Evolutionary conservation across 2,329 filamentous ascomycete genomes (phyloP).

Genomic region (Aspergillus pseudoviridinutans): DNA sequence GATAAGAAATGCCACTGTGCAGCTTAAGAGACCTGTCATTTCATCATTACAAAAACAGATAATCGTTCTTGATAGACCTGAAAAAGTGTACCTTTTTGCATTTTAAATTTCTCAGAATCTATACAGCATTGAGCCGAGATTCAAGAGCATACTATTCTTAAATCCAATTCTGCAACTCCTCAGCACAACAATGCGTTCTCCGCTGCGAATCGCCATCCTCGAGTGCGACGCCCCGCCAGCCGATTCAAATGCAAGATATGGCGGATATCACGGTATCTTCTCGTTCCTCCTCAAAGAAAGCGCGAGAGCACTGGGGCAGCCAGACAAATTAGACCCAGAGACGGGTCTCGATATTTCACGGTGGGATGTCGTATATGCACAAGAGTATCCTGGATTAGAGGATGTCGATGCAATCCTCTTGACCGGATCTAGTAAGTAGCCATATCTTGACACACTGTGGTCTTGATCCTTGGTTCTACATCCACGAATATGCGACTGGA

Average conservation of each 20-base stretch:
- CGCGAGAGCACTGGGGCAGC: constrained; percentile 43
- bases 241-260: constrained; percentile 60
- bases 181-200: constrained; percentile 31
- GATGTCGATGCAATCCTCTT: constrained; percentile 78
- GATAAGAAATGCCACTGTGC: neutral
- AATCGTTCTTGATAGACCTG: neutral
- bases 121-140: neutral
- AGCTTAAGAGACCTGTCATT: neutral
- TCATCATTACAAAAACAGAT: neutral
- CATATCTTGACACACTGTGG: neutral
- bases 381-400: constrained; percentile 67
- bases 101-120: neutral
- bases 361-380: constrained; percentile 67
- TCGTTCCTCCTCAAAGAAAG: constrained; percentile 55
- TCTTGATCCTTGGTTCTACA: neutral
- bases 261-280: constrained; percentile 70
- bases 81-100: neutral
- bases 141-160: neutral
- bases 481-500: neutral
- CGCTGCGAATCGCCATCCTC: constrained; percentile 77
- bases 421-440: constrained; percentile 61
- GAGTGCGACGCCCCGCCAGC: constrained; percentile 78
- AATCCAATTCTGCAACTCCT: neutral
- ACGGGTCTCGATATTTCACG: constrained; percentile 55
- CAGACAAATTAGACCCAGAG: constrained; percentile 30